phyloP scores from a whole-genome alignment of 257 asterid species.

The Nicotiana noctiflora region DNA sequence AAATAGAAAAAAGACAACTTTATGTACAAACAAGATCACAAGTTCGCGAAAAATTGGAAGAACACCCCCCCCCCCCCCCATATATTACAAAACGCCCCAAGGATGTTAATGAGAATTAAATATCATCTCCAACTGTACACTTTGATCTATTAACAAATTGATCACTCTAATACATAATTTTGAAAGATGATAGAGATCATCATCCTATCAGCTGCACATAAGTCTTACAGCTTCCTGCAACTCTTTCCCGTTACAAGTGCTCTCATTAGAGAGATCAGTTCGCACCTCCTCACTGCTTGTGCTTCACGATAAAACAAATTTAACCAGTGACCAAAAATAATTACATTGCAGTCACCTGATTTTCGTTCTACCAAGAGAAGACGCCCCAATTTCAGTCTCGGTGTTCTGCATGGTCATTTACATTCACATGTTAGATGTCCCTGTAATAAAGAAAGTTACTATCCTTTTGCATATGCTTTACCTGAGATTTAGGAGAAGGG shows the following conservation, averaged over 20 bases:
- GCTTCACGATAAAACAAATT: neutral
- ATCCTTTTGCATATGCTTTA: conserved; percentile 12
- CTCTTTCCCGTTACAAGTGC: neutral
- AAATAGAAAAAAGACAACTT: neutral
- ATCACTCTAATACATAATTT: neutral
- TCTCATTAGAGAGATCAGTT: neutral
- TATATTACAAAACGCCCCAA: conserved; percentile 18
- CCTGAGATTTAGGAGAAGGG: conserved; percentile 94
- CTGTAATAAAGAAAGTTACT: neutral
- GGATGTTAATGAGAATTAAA: conserved; percentile 29
- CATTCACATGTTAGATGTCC: conserved; percentile 4
- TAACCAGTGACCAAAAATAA: neutral
- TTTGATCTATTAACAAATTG: neutral
- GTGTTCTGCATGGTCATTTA: conserved; percentile 49
- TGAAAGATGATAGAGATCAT: conserved; percentile 8
- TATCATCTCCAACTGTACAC: conserved; percentile 46
- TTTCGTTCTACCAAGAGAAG: conserved; percentile 79
- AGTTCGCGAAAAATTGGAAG: neutral
- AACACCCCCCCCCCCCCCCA: neutral
- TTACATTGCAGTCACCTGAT: conserved; percentile 45
- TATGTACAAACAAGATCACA: neutral
- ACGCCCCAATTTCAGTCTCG: conserved; percentile 82
- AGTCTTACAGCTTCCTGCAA: neutral
- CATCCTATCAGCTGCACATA: neutral
- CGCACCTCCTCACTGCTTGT: conserved; percentile 2